These are phyloP conservation scores for Chlorophyllum brunneum DNA, from an alignment of 768 basidiomycete genomes.

Conservation along the genomic window DNA sequence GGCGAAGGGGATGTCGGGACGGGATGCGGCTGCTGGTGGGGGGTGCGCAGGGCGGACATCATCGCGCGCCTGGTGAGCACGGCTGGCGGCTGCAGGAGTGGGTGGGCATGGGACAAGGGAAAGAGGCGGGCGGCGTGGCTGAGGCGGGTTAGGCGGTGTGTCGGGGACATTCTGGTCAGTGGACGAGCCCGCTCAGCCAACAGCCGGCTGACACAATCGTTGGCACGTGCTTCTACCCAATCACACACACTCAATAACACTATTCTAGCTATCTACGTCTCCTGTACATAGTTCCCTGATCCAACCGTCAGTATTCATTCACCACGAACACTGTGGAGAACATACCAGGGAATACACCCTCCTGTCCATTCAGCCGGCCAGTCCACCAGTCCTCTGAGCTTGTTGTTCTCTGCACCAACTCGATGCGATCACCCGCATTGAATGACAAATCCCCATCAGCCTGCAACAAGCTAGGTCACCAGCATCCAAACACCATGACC, in stretches of 20 bases:
- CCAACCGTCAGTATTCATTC: constrained; percentile 7
- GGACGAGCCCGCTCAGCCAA: not conserved
- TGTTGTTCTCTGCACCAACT: constrained; percentile 77
- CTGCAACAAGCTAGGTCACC: constrained; percentile 27
- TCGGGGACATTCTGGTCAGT: too few species aligned
- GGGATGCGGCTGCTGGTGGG: constrained; percentile 35
- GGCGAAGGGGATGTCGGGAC: constrained; percentile 10
- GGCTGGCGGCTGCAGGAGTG: constrained; percentile 27
- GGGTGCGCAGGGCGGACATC: constrained; percentile 60
- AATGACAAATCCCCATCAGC: constrained; percentile 93
- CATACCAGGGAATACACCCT: constrained; percentile 89
- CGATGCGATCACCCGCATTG: constrained; percentile 84
- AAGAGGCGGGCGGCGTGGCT: constrained; percentile 19
- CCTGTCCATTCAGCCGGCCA: constrained; percentile 72
- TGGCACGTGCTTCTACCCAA: constrained; percentile 27
- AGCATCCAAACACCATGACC: not conserved
- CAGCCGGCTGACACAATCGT: constrained; percentile 17
- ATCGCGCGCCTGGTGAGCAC: constrained; percentile 51
- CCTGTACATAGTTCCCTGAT: constrained; percentile 68
- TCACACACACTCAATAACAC: constrained; percentile 19
- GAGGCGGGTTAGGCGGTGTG: constrained; percentile 15
- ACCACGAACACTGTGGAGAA: not conserved
- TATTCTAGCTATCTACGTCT: constrained; percentile 25
- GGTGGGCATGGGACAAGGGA: constrained; percentile 27
- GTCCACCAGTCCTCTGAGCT: constrained; percentile 98